Evolutionary conservation across 2,329 filamentous ascomycete species (phyloP).

Genomic region (Epichloe brachyelytri): DNA sequence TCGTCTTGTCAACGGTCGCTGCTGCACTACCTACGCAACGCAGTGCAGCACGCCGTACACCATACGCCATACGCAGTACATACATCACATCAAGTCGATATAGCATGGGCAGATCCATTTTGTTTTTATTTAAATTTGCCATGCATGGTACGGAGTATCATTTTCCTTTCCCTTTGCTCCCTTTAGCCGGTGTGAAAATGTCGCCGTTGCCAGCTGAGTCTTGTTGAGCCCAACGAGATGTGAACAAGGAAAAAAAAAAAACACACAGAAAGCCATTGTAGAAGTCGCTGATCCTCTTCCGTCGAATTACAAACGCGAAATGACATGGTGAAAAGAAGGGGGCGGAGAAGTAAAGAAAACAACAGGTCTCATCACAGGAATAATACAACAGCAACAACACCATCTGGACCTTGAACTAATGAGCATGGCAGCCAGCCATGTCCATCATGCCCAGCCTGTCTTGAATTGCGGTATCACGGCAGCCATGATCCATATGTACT

Average conservation of each 20-base stretch:
- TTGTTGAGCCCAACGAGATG: neutral
- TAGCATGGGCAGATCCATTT: too few relatives aligned
- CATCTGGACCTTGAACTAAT: neutral
- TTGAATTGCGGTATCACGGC: neutral
- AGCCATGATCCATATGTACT: neutral
- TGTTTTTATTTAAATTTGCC: neutral
- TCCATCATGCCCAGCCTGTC: neutral
- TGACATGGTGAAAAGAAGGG: neutral
- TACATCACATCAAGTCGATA: neutral
- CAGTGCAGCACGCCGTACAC: neutral
- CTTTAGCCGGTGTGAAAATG: neutral
- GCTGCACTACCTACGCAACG: neutral
- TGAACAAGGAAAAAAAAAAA: neutral
- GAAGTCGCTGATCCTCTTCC: neutral
- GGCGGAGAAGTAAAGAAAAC: neutral
- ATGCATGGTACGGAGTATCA: neutral
- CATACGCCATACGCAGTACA: neutral
- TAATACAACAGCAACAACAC: neutral
- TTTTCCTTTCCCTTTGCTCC: neutral
- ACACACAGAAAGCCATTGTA: neutral
- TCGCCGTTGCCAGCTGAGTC: conserved; percentile 3
- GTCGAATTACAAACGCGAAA: neutral
- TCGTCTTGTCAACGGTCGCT: neutral
- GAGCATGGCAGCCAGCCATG: neutral
- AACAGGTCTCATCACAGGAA: neutral